Percentiles rank a stretch among this genome's conserved stretches.
Evolutionary conservation across 139 green algal species (phyloP).

Genomic region (Chlorella sp.): DNA sequence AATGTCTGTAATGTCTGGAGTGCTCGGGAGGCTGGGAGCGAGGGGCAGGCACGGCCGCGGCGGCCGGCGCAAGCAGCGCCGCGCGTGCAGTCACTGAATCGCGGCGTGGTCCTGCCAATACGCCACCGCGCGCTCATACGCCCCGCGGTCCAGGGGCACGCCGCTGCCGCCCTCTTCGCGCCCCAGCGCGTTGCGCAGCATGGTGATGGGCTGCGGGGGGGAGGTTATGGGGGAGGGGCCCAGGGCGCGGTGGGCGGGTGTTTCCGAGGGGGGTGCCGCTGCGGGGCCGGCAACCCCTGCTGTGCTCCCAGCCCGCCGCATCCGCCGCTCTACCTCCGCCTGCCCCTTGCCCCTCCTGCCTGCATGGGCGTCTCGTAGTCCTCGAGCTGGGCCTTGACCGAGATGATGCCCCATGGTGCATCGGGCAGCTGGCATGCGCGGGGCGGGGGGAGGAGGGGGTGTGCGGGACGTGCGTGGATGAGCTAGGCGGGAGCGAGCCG

Average conservation of each 20-base stretch:
- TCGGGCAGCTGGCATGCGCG: constrained; percentile 41
- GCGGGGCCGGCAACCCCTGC: too few species aligned
- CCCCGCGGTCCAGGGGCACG: constrained; percentile 72
- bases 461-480: too few species aligned
- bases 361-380: constrained; percentile 87
- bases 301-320: too few species aligned
- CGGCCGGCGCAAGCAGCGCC: too few species aligned
- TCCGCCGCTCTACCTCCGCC: too few species aligned
- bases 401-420: constrained; percentile 94
- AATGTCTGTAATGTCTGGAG: too few species aligned
- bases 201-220: constrained; percentile 93
- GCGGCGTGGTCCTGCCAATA: constrained; percentile 87
- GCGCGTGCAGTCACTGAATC: constrained; percentile 63
- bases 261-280: too few species aligned
- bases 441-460: background rate
- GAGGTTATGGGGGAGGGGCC: background rate
- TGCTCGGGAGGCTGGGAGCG: too few species aligned
- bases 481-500: too few species aligned
- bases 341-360: background rate
- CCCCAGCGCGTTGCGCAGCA: constrained; percentile 93
- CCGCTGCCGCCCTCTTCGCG: constrained; percentile 89
- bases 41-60: too few species aligned
- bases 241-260: background rate
- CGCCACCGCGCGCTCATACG: constrained; percentile 73
- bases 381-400: constrained; percentile 84